These are phyloP conservation scores for Aurantiochytrium sp. DNA, from an alignment of 108 stramenopile species.

Conservation along the genomic window DNA sequence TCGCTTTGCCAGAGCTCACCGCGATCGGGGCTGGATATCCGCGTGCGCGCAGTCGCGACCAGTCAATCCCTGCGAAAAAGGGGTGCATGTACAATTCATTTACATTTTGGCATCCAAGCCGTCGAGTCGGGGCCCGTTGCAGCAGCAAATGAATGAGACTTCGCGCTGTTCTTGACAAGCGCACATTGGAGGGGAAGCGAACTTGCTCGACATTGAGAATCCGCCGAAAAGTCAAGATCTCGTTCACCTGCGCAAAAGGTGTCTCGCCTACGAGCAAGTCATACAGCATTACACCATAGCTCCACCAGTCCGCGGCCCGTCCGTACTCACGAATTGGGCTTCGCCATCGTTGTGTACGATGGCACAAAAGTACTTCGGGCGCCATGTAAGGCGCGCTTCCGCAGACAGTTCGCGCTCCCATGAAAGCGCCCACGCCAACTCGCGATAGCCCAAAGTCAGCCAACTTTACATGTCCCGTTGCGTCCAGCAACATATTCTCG, in stretches of 20 bases:
- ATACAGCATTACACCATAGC: constrained; percentile 82
- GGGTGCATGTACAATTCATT: background rate
- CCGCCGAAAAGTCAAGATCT: constrained; percentile 78
- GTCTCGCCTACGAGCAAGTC: constrained; percentile 94
- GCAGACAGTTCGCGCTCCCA: constrained; percentile 40
- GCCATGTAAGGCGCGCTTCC: constrained; percentile 56
- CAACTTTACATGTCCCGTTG: constrained; percentile 39
- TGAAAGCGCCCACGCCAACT: background rate
- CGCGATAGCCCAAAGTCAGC: constrained; percentile 53
- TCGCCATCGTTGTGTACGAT: background rate
- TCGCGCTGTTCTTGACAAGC: background rate
- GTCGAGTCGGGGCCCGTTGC: background rate
- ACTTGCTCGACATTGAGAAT: background rate
- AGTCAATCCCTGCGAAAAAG: background rate
- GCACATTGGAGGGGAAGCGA: background rate
- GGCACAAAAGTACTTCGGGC: constrained; percentile 35
- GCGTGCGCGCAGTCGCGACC: background rate
- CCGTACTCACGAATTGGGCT: background rate
- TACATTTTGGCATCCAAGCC: background rate
- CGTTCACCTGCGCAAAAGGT: constrained; percentile 90
- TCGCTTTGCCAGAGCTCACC: background rate
- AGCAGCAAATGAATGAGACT: background rate
- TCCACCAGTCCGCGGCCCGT: constrained; percentile 59
- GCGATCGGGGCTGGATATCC: background rate
- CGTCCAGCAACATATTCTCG: constrained; percentile 87